These are phyloP conservation scores for Aspergillus nomiae DNA, from an alignment of 2,329 filamentous ascomycete genomes.

Conservation along the genomic window DNA sequence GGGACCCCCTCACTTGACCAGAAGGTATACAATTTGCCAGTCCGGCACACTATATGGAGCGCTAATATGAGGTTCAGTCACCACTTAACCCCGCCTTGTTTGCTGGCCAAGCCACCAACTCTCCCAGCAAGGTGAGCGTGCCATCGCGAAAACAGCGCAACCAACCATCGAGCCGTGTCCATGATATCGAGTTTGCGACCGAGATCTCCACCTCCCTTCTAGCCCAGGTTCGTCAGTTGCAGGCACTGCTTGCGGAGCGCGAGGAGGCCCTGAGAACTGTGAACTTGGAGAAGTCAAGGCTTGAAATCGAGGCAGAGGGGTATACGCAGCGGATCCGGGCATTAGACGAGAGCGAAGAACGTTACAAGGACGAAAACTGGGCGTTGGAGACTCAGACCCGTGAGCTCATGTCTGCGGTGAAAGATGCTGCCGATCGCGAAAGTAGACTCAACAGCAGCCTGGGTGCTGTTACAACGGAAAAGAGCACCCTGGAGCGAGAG, in stretches of 20 bases:
- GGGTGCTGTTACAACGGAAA: conserved; percentile 70
- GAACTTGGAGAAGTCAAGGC: conserved; percentile 71
- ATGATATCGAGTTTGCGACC: conserved; percentile 97
- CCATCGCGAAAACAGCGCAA: conserved; percentile 88
- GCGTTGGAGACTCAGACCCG: conserved; percentile 90
- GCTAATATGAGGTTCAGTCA: conserved; percentile 50
- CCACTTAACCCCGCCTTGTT: conserved; percentile 76
- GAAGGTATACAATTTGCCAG: conserved; percentile 40
- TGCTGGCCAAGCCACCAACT: conserved; percentile 79
- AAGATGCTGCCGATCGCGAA: conserved; percentile 78
- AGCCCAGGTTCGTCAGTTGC: conserved; percentile 88
- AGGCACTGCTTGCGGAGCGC: conserved; percentile 79
- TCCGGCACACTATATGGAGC: background rate
- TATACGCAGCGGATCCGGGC: conserved; percentile 77
- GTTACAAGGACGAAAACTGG: conserved; percentile 99
- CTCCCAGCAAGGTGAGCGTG: conserved; percentile 84
- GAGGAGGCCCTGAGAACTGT: conserved; percentile 80
- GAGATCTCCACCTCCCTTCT: conserved; percentile 95
- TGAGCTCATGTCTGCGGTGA: conserved; percentile 72
- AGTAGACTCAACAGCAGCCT: conserved; percentile 76
- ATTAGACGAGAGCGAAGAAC: conserved; percentile 90
- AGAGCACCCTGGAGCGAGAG: conserved; percentile 76
- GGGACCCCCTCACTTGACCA: conserved; percentile 50
- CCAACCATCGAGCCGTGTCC: conserved; percentile 81
- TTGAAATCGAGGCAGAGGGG: conserved; percentile 80